Percentiles rank a stretch among this genome's conserved stretches.
phyloP scores from a whole-genome alignment of 495 filamentous ascomycete genomes.

The Penicillium macrosclerotiorum region DNA sequence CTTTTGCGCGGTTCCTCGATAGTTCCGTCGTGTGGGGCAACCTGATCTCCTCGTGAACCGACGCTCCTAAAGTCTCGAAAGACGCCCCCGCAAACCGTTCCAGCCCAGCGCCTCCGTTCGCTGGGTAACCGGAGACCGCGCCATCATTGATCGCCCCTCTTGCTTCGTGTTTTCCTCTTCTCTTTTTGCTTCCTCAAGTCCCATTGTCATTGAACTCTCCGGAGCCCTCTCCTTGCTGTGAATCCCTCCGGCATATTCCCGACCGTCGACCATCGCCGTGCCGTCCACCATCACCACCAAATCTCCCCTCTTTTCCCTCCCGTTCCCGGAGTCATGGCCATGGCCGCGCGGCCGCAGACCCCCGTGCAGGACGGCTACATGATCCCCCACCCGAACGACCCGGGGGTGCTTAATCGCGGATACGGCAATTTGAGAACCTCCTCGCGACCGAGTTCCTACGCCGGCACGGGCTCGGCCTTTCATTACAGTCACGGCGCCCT shows the following conservation, averaged over 20 bases:
- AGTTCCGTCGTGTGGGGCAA: conserved; percentile 12
- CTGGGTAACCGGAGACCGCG: conserved; percentile 26
- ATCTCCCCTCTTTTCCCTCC: conserved; percentile 11
- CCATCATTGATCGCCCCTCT: background rate
- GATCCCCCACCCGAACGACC: conserved; percentile 29
- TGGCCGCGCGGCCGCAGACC: conserved; percentile 43
- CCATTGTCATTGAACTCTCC: background rate
- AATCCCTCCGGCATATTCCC: no score
- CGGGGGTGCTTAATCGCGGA: conserved; percentile 27
- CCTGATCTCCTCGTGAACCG: conserved; percentile 7
- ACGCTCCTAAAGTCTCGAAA: conserved; percentile 5
- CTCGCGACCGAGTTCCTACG: conserved; percentile 41
- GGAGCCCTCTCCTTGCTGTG: no score
- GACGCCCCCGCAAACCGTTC: conserved; percentile 18
- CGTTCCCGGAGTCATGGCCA: conserved; percentile 37
- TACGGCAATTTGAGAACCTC: conserved; percentile 29
- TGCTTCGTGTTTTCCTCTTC: background rate
- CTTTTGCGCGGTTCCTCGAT: conserved; percentile 3
- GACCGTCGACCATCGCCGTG: no score
- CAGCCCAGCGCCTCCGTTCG: conserved; percentile 19
- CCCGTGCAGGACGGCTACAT: conserved; percentile 43
- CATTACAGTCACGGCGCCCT: conserved; percentile 42
- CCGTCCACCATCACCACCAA: background rate
- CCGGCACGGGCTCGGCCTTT: conserved; percentile 33
- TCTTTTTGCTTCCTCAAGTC: background rate